Percentiles rank a stretch among this genome's conserved stretches.
These are phyloP conservation scores for Prunus davidiana DNA, from an alignment of 306 rosid species.

Conservation along the genomic window DNA sequence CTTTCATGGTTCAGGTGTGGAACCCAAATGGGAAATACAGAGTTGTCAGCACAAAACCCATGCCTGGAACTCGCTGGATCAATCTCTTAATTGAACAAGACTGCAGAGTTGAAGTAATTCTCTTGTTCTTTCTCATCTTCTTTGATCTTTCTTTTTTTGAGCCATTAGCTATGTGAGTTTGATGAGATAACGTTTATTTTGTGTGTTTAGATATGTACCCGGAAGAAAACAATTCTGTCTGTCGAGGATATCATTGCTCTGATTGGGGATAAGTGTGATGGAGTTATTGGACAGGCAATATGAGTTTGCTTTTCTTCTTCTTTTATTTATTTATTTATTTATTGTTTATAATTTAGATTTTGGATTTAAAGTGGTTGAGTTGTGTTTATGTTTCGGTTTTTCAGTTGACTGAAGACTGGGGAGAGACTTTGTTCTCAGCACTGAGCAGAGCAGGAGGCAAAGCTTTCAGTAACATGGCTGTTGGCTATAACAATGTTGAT, in stretches of 20 bases:
- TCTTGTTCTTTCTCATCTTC: background rate
- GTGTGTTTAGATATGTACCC: constrained; percentile 67
- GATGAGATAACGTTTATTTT: background rate
- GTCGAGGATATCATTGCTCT: constrained; percentile 91
- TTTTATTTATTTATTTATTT: background rate
- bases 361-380: constrained; percentile 4
- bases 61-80: constrained; percentile 99
- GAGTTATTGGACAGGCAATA: constrained; percentile 93
- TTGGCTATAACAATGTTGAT: constrained; percentile 95
- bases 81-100: constrained; percentile 88
- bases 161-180: background rate
- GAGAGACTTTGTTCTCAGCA: constrained; percentile 89
- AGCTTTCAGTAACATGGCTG: constrained; percentile 98
- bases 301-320: background rate
- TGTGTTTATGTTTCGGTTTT: constrained; percentile 16
- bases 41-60: constrained; percentile 92
- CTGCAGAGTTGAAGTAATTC: constrained; percentile 81
- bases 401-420: constrained; percentile 99
- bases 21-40: constrained; percentile 95
- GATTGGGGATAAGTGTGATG: constrained; percentile 91
- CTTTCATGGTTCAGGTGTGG: constrained; percentile 87
- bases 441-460: constrained; percentile 96
- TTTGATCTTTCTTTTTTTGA: background rate
- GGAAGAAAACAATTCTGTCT: constrained; percentile 90
- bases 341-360: background rate